These are phyloP conservation scores for Daphne laureola DNA, from an alignment of 441 rosid genomes.

Conservation along the genomic window DNA sequence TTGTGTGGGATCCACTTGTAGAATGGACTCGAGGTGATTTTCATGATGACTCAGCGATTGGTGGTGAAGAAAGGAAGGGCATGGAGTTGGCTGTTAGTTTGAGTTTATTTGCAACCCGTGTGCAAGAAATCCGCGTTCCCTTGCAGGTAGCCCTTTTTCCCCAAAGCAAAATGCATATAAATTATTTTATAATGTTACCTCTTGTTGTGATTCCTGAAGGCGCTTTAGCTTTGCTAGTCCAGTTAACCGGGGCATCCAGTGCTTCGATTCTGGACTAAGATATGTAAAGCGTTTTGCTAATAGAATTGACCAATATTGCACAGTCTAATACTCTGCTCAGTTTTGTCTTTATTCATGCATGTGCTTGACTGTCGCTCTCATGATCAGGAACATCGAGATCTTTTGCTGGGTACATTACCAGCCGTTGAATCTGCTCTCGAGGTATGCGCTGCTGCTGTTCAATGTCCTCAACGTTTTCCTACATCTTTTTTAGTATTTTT, in stretches of 20 bases:
- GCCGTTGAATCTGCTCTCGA: slow-evolving; percentile 77
- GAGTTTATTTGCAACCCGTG: slow-evolving; percentile 97
- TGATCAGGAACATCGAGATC: slow-evolving; percentile 93
- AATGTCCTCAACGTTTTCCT: slow-evolving; percentile 15
- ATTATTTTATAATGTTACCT: too few species aligned
- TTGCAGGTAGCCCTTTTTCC: slow-evolving; percentile 55
- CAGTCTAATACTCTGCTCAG: too few species aligned
- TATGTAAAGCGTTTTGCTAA: too few species aligned
- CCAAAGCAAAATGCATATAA: too few species aligned
- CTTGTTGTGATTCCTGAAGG: too few species aligned
- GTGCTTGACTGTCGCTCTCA: slow-evolving; percentile 13
- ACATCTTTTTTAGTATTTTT: slow-evolving; percentile 14
- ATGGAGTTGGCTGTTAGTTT: slow-evolving; percentile 99
- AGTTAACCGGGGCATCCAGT: slow-evolving; percentile 3
- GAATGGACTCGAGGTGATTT: slow-evolving; percentile 99
- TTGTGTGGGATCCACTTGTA: slow-evolving; percentile 97
- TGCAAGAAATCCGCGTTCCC: slow-evolving; percentile 96
- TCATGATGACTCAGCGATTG: slow-evolving; percentile 97
- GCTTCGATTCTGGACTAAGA: too few species aligned
- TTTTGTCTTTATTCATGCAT: background rate
- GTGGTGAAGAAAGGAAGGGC: slow-evolving; percentile 98
- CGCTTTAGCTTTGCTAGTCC: background rate
- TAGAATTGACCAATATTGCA: too few species aligned
- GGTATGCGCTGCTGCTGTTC: slow-evolving; percentile 34
- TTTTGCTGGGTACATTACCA: slow-evolving; percentile 71